Evolutionary conservation across 2,329 filamentous ascomycete genomes (phyloP), one percentile per base, ranked within the genome.

Genomic region (Grosmannia huntii): DNA sequence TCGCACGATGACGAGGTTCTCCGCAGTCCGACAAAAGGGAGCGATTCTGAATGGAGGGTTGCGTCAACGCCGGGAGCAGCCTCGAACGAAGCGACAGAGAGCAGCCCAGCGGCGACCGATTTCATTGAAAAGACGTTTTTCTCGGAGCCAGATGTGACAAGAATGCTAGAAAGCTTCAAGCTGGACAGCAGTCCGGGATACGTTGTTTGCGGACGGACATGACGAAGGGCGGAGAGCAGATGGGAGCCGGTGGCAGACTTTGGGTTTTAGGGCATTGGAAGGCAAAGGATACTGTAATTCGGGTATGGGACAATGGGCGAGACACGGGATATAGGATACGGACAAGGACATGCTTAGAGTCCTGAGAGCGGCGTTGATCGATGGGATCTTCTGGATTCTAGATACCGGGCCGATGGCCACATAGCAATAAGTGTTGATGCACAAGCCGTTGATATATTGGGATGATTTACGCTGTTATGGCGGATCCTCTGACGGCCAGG

Each of bases 401-500:
- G 19, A 44, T 21, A 44, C 14, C 10, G 19, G 41, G 7, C 41
- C 7, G 41, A n/a, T 21, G 7, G 41, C 41, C 19, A n/a, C 19
- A n/a, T 19, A n/a, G 7, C 19, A 44, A 21, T 19, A 1, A 19
- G 9, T 41, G 12, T n/a, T 38, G 4, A 38, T 38, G 36, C 12
- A 38, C 12, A 14, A 9, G 12, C 4, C 14, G 36, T 38, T 14
- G 36, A 5, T 38, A 14, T 38, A 38, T 38, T 38, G 36, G 36
- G 16, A 3, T 38, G 25, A 7, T 6, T 25, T 53, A 53, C 6
- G 50, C 31, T 7, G 48, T 50, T 7, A 62, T 36, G 9, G 65
- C 68, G 0, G 57, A 60, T 5, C 80, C 86, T 68, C 79, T 84
- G 23, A 87, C 85, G 19, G 83, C 81, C 67, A 86, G 73, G 9